Base-by-base conservation (phyloP, 495 filamentous ascomycete genomes). In the Ramalina intermedia region DNA sequence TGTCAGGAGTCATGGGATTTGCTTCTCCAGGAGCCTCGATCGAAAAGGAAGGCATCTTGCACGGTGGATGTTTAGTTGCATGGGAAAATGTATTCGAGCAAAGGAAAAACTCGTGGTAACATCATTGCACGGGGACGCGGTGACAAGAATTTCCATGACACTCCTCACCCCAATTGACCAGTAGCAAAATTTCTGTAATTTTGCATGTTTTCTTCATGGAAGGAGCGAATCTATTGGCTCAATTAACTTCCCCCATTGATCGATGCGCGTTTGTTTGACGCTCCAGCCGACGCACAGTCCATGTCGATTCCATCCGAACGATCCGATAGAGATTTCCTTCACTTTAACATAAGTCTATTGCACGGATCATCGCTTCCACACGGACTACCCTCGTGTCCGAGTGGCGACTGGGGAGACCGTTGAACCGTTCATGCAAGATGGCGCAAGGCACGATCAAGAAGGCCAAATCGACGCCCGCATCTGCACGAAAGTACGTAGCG, bases 21-120 rank as follows among this genome's bases (percentile, higher is more conserved):
- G 74, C 69, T 60, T 79, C 79, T n/a, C 70, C 76, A 24, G 73
- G 61, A 24, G 76, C 63, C 61, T 82, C 79, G 45, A 80, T 61
- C 35, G 63, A 52, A 29, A 64, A 58, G 33, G 36, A n/a, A 37
- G 42, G 26, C 12, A 37, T 24, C 39, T 38, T 37, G 40, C 44
- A 13, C 38, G 46, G 47, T 35, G 40, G 18, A 37, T 52, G 46
- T 47, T 40, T 37, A 39, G 38, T 41, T 48, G 35, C 41, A 45
- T 41, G 39, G 21, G 39, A 24, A 26, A 7, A 17, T 23, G 24
- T 9, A 27, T 2, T 24, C n/a, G 18, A 44, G 18, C 42, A 4
- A 44, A 23, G 5, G 39, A 41, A 18, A 23, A 23, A 41, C 8
- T 41, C 39, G 14, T 41, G 21, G 8, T 13, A 33, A 4, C 29